Percentiles rank a stretch among this genome's conserved stretches.
Evolutionary conservation across 441 rosid genomes (phyloP).

Genomic region (Croton laevigatus): DNA sequence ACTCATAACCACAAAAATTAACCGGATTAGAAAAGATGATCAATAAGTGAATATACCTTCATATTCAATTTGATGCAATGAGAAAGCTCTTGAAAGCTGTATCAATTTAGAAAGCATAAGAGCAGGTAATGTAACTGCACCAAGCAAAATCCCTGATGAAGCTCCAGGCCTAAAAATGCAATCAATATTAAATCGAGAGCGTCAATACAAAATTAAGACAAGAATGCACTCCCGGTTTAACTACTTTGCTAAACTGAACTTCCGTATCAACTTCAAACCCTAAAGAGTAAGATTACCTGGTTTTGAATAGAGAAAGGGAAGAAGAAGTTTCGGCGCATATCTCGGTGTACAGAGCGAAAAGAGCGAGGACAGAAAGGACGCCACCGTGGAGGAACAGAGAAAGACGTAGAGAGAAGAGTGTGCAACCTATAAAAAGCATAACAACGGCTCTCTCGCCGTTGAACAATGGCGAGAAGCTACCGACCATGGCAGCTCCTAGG

Average conservation of each 20-base stretch:
- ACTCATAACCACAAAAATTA: background rate
- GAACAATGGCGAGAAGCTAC: conserved; percentile 31
- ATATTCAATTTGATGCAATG: conserved; percentile 42
- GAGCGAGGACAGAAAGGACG: conserved; percentile 54
- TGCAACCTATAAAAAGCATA: conserved; percentile 43
- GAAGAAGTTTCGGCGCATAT: conserved; percentile 47
- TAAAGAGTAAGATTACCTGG: conserved; percentile 43
- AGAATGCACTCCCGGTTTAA: background rate
- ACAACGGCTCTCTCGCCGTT: conserved; percentile 92
- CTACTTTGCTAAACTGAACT: background rate
- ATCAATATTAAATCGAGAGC: no score
- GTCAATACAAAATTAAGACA: no score
- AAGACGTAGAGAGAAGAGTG: conserved; percentile 53
- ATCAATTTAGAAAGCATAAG: conserved; percentile 72
- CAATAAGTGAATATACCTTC: conserved; percentile 41
- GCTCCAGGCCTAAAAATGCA: conserved; percentile 60
- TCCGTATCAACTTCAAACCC: conserved; percentile 8
- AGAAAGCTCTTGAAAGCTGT: conserved; percentile 66
- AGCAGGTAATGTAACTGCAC: conserved; percentile 78
- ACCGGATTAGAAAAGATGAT: background rate
- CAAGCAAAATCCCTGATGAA: conserved; percentile 85
- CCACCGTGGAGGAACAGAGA: conserved; percentile 67
- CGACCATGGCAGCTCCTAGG: conserved; percentile 8
- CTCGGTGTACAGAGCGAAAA: conserved; percentile 65
- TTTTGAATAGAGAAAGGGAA: conserved; percentile 43